Evolutionary conservation across 1,284 basidiomycete species (phyloP), one percentile per base, ranked within the genome.

Genomic region (Cryptococcus floricola): DNA sequence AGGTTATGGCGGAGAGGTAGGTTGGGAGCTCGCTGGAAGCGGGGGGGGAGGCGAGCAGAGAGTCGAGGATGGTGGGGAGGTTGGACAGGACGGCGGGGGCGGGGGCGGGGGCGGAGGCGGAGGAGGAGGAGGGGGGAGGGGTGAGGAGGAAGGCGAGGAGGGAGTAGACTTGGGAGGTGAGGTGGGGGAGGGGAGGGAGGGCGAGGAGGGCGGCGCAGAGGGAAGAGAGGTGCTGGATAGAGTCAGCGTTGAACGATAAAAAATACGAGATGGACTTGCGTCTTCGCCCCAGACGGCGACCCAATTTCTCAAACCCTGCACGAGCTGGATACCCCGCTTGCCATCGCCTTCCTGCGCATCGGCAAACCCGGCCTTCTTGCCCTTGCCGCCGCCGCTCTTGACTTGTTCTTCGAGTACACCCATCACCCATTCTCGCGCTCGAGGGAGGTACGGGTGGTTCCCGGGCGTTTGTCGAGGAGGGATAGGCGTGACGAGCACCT

Each of bases 131-230:
- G 1, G 79, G 77, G 1, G 78, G 75, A 18, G 76, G 72, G 5
- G 84, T 78, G 58, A 91, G 85, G 5, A 93, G 80, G 59, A 87
- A 85, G 31, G 89, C 83, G 57, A 96, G 81, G 48, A 90, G 82
- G 31, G 85, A 85, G 72, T 91, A 95, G 18, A 87, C 81, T 39
- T 88, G 85, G 72, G 90, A 85, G 1, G 91, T 87, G 48, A 96
- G 82, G 73, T 90, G 93, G 19, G 87, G 82, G n/a, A 91, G 80
- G 50, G 87, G 86, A 37, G 91, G 89, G 37, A 94, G 83, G 12
- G 83, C 80, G 14, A 95, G 84, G 28, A 96, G 82, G 13, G 84
- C 79, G 25, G 82, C 81, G 27, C 85, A 85, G 56, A 93, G 82
- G 18, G 81, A 63, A 8, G 88, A 84, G 38, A 91, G 80, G 50